phyloP scores from a whole-genome alignment of 768 basidiomycete species.

The Leccinum ochraceum region DNA sequence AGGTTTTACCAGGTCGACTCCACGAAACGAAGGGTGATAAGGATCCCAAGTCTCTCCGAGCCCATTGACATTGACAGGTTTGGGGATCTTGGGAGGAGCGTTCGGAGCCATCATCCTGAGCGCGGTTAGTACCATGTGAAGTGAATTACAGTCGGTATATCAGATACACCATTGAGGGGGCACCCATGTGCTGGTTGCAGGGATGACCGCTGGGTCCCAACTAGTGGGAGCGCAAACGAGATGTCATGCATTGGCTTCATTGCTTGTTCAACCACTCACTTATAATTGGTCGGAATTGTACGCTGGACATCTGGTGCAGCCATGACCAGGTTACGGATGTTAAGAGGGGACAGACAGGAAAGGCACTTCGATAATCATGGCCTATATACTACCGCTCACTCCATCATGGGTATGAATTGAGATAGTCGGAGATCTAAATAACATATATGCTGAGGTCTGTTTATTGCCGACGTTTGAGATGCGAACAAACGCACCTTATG shows the following conservation, averaged over 20 bases:
- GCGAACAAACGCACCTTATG: not conserved
- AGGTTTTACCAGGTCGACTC: constrained; percentile 22
- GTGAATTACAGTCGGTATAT: not conserved
- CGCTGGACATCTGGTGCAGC: constrained; percentile 25
- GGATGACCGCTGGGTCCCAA: constrained; percentile 27
- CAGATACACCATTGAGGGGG: constrained; percentile 27
- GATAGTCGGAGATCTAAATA: not conserved
- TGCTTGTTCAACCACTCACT: constrained; percentile 11
- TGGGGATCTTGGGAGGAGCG: not conserved
- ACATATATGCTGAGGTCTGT: not conserved
- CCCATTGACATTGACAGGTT: constrained; percentile 16
- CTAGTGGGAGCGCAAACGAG: constrained; percentile 8
- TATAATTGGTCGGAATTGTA: constrained; percentile 13
- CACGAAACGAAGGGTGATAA: constrained; percentile 23
- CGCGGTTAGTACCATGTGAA: not conserved
- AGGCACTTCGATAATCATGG: not conserved
- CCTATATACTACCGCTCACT: not conserved
- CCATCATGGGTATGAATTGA: not conserved
- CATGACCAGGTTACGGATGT: constrained; percentile 13
- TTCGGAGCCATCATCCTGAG: constrained; percentile 25
- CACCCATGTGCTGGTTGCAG: constrained; percentile 27
- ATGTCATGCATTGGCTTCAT: not conserved
- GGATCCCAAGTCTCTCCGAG: constrained; percentile 28
- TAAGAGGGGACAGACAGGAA: not conserved
- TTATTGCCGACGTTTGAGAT: not conserved